These are phyloP conservation scores for Tetrahymena thermophila DNA, from an alignment of 73 alveolate species.

Conservation along the genomic window DNA sequence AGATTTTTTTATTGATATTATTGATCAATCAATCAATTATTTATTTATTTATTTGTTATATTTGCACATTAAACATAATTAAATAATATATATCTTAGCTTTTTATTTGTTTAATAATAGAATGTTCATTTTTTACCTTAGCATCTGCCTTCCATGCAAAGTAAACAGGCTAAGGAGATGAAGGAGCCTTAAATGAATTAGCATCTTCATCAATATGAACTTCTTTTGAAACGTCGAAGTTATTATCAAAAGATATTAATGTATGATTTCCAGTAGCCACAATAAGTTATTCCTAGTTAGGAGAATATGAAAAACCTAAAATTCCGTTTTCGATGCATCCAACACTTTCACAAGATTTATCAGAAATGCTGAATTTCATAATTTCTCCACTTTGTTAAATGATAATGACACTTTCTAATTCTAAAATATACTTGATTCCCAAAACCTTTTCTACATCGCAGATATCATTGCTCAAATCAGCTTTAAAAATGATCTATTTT, in stretches of 20 bases:
- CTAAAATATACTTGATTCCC: neutral
- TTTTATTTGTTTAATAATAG: neutral
- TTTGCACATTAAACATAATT: constrained; percentile 1
- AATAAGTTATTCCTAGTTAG: constrained; percentile 17
- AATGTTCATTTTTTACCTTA: neutral
- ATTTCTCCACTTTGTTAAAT: neutral
- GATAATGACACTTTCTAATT: neutral
- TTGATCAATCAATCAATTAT: neutral
- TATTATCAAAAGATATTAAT: constrained; percentile 5
- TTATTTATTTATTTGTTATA: too few species aligned
- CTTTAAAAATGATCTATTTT: neutral
- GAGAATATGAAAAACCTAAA: constrained; percentile 30
- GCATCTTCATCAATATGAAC: constrained; percentile 1
- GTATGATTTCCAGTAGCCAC: constrained; percentile 34
- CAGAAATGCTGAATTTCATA: neutral
- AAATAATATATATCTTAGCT: neutral
- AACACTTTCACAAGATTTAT: constrained; percentile 10
- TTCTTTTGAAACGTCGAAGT: constrained; percentile 24
- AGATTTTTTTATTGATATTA: neutral
- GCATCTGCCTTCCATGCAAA: constrained; percentile 34
- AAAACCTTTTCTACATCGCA: neutral
- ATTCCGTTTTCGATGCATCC: constrained; percentile 39
- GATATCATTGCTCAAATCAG: neutral
- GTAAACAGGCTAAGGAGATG: constrained; percentile 1
- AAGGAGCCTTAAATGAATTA: neutral